phyloP scores from a whole-genome alignment of 2,329 filamentous ascomycete genomes.

The Trichoderma sp. region DNA sequence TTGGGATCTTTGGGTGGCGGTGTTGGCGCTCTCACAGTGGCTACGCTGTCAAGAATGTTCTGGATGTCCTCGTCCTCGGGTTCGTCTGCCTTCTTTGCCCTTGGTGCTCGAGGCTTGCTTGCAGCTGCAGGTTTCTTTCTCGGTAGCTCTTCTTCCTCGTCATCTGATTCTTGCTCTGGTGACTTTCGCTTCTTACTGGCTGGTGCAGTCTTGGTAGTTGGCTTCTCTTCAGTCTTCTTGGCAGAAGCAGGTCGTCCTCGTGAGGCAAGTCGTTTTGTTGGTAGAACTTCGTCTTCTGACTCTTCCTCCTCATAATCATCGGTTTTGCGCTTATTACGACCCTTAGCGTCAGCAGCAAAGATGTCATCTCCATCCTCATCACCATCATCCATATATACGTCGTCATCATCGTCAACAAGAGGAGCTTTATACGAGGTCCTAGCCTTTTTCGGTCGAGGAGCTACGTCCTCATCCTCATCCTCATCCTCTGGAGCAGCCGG shows the following conservation, averaged over 20 bases:
- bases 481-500: conserved; percentile 29
- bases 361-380: conserved; percentile 78
- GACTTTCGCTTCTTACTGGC: conserved; percentile 60
- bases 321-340: conserved; percentile 64
- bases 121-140: conserved; percentile 59
- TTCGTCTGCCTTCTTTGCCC: conserved; percentile 64
- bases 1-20: conserved; percentile 72
- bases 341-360: conserved; percentile 71
- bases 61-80: conserved; percentile 71
- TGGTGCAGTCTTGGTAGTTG: conserved; percentile 31
- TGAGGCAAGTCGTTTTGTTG: conserved; percentile 59
- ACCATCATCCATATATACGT: conserved; percentile 65
- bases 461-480: conserved; percentile 32
- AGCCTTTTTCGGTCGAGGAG: conserved; percentile 44
- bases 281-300: conserved; percentile 68
- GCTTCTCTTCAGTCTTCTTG: conserved; percentile 33
- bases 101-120: conserved; percentile 60
- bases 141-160: conserved; percentile 56
- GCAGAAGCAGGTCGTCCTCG: conserved; percentile 37
- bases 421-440: conserved; percentile 45
- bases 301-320: conserved; percentile 76
- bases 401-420: conserved; percentile 52
- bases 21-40: conserved; percentile 77
- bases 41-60: conserved; percentile 85
- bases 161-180: conserved; percentile 54